Evolutionary conservation across 2,329 filamentous ascomycete genomes (phyloP).

Genomic region (Alternaria incomplexa): DNA sequence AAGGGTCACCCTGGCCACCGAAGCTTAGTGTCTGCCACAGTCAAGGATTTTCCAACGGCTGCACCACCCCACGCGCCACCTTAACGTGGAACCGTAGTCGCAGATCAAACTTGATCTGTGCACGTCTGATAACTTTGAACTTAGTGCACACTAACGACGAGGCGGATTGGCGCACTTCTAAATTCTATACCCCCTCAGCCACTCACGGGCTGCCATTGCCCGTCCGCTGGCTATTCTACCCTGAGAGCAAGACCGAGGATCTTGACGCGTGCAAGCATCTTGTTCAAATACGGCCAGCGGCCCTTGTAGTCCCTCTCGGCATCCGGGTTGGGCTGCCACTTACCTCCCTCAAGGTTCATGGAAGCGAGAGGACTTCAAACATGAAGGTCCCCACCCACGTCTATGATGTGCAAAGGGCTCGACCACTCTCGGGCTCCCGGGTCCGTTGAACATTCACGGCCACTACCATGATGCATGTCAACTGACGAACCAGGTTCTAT

Average conservation of each 20-base stretch:
- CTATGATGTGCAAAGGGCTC: constrained; percentile 26
- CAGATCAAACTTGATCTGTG: constrained; percentile 39
- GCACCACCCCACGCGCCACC: constrained; percentile 34
- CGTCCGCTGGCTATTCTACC: constrained; percentile 17
- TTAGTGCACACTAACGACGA: constrained; percentile 26
- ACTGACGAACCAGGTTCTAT: constrained; percentile 18
- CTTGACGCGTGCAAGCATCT: constrained; percentile 36
- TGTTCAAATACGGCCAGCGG: constrained; percentile 20
- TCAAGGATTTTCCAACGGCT: constrained; percentile 30
- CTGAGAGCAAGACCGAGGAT: constrained; percentile 15
- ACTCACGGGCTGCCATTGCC: constrained; percentile 8
- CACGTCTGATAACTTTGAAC: constrained; percentile 27
- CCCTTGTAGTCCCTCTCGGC: constrained; percentile 25
- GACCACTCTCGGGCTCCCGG: constrained; percentile 26
- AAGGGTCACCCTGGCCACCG: constrained; percentile 14
- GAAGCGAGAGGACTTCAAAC: constrained; percentile 30
- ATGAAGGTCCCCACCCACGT: constrained; percentile 25
- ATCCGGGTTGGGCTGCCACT: constrained; percentile 23
- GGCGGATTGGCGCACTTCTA: constrained; percentile 29
- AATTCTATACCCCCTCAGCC: constrained; percentile 8
- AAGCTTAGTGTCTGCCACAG: constrained; percentile 29
- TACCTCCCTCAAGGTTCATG: constrained; percentile 16
- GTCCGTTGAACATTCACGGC: constrained; percentile 26
- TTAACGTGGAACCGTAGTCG: constrained; percentile 41
- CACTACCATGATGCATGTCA: constrained; percentile 27